Evolutionary conservation across 2,329 filamentous ascomycete genomes (phyloP).

Genomic region (Blastomyces gilchristii): DNA sequence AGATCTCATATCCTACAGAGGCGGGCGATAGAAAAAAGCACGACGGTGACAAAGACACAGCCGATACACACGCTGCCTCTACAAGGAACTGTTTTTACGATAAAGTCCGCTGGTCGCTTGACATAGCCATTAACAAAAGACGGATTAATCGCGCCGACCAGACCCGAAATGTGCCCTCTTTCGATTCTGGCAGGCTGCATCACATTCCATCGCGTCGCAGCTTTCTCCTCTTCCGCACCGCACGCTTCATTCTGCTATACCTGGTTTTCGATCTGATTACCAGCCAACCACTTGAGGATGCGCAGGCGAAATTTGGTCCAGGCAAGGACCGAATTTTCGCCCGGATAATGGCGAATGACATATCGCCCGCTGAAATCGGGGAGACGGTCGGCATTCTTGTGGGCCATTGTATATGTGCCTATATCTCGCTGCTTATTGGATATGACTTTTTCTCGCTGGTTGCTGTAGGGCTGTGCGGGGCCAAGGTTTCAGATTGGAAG

Average conservation of each 20-base stretch:
- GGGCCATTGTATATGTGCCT: not conserved
- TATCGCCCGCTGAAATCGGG: conserved; percentile 5
- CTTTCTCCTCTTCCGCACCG: conserved; percentile 8
- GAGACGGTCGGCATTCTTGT: not conserved
- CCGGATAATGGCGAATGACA: not conserved
- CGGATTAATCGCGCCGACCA: conserved; percentile 7
- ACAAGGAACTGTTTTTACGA: not conserved
- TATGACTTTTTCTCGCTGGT: conserved; percentile 4
- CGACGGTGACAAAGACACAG: not conserved
- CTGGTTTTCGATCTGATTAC: conserved; percentile 8
- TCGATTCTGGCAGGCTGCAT: not conserved
- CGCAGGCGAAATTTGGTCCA: conserved; percentile 5
- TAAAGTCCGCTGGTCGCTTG: conserved; percentile 1
- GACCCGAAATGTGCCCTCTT: conserved; percentile 1
- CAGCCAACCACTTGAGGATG: conserved; percentile 6
- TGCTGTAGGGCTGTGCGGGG: not conserved
- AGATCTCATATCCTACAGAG: not conserved
- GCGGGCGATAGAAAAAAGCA: not conserved
- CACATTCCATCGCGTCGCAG: not conserved
- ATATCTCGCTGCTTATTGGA: not conserved
- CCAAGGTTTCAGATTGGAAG: not conserved
- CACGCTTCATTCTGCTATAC: conserved; percentile 10
- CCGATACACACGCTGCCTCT: not conserved
- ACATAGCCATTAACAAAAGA: conserved; percentile 5
- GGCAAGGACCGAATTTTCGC: conserved; percentile 10